Evolutionary conservation across 768 basidiomycete species (phyloP).

Genomic region (Pleurotus tuoliensis): DNA sequence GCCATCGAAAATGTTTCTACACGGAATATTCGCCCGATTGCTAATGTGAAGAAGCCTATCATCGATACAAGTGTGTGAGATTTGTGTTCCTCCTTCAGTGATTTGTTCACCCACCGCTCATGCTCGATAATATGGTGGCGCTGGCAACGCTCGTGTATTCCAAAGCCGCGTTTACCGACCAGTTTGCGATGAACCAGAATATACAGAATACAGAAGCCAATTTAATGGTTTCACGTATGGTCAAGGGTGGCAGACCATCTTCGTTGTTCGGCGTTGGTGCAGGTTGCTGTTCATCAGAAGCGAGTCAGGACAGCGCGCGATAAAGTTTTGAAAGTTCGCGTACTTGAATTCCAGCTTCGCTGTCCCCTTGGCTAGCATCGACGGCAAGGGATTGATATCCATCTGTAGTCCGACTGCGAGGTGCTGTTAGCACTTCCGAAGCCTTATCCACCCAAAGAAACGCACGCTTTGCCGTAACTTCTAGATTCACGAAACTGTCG

Average conservation of each 20-base stretch:
- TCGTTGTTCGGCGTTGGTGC: neutral
- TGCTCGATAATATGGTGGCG: conserved; percentile 84
- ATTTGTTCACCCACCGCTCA: conserved; percentile 62
- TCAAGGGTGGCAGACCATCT: conserved; percentile 37
- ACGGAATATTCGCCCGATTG: conserved; percentile 72
- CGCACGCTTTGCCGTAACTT: neutral
- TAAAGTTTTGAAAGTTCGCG: too few species aligned
- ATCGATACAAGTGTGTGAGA: neutral
- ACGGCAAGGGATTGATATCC: conserved; percentile 16
- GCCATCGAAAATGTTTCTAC: conserved; percentile 73
- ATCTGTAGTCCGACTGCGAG: neutral
- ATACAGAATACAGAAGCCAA: conserved; percentile 81
- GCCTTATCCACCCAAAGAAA: neutral
- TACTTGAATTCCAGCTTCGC: too few species aligned
- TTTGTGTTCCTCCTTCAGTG: neutral
- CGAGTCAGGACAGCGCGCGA: neutral
- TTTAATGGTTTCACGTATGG: conserved; percentile 64
- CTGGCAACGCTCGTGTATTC: conserved; percentile 93
- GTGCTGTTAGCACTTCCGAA: too few species aligned
- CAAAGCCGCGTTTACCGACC: conserved; percentile 80
- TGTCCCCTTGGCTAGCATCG: conserved; percentile 8
- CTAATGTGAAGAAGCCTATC: conserved; percentile 90
- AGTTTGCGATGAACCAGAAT: conserved; percentile 94
- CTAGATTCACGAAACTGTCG: conserved; percentile 14
- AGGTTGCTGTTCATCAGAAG: neutral